Conservation (phyloP, 73 alveolate genomes). For the Tetrahymena thermophila region DNA sequence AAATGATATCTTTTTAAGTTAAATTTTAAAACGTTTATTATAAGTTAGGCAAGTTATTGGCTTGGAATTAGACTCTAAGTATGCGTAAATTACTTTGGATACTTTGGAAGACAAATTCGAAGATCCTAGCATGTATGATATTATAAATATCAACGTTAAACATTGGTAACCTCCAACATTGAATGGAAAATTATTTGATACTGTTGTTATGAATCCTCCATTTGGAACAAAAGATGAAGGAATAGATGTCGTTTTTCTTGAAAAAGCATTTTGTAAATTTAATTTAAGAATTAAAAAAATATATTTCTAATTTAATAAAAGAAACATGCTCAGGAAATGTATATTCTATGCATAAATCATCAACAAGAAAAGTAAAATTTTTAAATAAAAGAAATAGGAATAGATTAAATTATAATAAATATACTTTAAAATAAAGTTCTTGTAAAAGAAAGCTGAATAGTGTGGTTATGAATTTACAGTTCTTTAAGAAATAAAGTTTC, state of each 20-base stretch:
- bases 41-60: constrained; percentile 8
- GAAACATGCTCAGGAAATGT: constrained; percentile 16
- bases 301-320: not conserved
- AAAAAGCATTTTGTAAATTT: constrained; percentile 9
- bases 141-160: constrained; percentile 11
- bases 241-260: constrained; percentile 30
- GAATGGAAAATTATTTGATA: constrained; percentile 10
- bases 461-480: constrained; percentile 11
- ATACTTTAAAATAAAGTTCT: not conserved
- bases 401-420: not conserved
- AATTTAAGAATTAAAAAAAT: not conserved
- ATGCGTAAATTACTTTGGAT: constrained; percentile 23
- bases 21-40: not conserved
- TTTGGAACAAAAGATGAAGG: constrained; percentile 38
- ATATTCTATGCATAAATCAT: constrained; percentile 32
- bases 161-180: constrained; percentile 10
- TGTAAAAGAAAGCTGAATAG: constrained; percentile 15
- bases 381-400: not conserved
- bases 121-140: constrained; percentile 8
- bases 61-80: constrained; percentile 19
- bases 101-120: constrained; percentile 26
- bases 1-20: not conserved
- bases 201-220: constrained; percentile 39
- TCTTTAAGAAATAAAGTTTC: constrained; percentile 12
- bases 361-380: constrained; percentile 3